A percentile compares a stretch with the other conserved stretches of the same genome.
These are phyloP conservation scores for Filosporella fistucella DNA, from an alignment of 495 filamentous ascomycete species.

Conservation along the genomic window DNA sequence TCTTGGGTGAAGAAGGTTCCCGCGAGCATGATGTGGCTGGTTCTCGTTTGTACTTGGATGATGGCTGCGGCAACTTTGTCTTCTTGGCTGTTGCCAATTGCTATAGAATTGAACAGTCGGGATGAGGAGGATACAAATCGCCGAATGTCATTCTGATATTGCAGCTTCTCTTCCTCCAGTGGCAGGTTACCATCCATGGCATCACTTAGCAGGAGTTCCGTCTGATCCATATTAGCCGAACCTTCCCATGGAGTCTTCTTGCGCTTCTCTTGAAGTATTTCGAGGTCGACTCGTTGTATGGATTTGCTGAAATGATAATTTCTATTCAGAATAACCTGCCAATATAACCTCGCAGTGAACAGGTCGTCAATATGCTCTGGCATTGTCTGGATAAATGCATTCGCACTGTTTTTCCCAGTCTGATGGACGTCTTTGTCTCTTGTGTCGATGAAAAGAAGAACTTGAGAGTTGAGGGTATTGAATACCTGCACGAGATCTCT, in stretches of 20 bases:
- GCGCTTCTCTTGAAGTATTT: neutral
- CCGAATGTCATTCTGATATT: slow-evolving; percentile 3
- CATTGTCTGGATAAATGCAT: slow-evolving; percentile 2
- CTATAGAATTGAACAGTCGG: neutral
- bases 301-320: slow-evolving; percentile 15
- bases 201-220: neutral
- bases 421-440: slow-evolving; percentile 3
- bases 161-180: neutral
- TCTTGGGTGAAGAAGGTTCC: slow-evolving; percentile 1
- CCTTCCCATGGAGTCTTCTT: neutral
- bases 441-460: slow-evolving; percentile 15
- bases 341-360: slow-evolving; percentile 2
- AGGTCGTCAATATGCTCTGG: slow-evolving; percentile 3
- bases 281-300: neutral
- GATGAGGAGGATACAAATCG: slow-evolving; percentile 4
- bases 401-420: neutral
- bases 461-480: slow-evolving; percentile 9
- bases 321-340: slow-evolving; percentile 13
- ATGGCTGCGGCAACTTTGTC: slow-evolving; percentile 4
- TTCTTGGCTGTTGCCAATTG: neutral
- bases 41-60: slow-evolving; percentile 1
- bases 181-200: neutral
- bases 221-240: neutral
- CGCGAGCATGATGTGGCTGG: slow-evolving; percentile 8
- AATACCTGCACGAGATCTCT: slow-evolving; percentile 10